phyloP scores from a whole-genome alignment of 1,139 yeast species.

The Yamadazyma dushanensis region DNA sequence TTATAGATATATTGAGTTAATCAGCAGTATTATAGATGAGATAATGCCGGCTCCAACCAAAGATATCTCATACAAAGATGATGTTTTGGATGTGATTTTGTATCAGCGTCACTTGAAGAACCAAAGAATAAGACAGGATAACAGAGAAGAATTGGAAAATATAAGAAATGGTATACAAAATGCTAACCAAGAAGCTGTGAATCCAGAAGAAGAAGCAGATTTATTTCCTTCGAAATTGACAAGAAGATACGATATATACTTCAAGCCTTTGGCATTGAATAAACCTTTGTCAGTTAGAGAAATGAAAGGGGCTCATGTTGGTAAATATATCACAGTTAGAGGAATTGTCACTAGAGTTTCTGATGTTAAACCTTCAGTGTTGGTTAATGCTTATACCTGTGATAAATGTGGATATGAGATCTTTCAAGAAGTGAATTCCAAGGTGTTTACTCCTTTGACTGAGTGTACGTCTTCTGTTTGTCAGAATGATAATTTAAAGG shows the following conservation, averaged over 20 bases:
- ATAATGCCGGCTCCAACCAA: conserved; percentile 81
- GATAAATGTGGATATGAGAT: conserved; percentile 97
- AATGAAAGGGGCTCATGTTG: conserved; percentile 79
- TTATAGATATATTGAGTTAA: conserved; percentile 65
- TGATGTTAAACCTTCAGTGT: conserved; percentile 91
- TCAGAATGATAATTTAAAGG: conserved; percentile 74
- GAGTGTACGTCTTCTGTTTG: conserved; percentile 89
- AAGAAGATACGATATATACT: conserved; percentile 83
- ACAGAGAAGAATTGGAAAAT: conserved; percentile 49
- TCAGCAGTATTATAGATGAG: conserved; percentile 78
- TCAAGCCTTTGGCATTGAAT: conserved; percentile 65
- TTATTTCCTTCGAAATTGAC: conserved; percentile 84
- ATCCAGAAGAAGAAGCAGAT: conserved; percentile 20
- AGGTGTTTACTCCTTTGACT: conserved; percentile 78
- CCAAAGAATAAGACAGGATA: conserved; percentile 68
- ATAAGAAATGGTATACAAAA: conserved; percentile 37
- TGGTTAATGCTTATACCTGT: conserved; percentile 94
- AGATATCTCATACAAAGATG: conserved; percentile 79
- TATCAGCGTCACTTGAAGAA: conserved; percentile 88
- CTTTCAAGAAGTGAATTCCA: conserved; percentile 89
- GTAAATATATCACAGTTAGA: conserved; percentile 83
- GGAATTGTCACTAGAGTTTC: conserved; percentile 96
- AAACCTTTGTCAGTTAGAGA: conserved; percentile 86
- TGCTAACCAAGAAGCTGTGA: conserved; percentile 19
- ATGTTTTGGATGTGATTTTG: conserved; percentile 88